Conservation (phyloP, 179 eudicot species). For the Patellifolia procumbens region DNA sequence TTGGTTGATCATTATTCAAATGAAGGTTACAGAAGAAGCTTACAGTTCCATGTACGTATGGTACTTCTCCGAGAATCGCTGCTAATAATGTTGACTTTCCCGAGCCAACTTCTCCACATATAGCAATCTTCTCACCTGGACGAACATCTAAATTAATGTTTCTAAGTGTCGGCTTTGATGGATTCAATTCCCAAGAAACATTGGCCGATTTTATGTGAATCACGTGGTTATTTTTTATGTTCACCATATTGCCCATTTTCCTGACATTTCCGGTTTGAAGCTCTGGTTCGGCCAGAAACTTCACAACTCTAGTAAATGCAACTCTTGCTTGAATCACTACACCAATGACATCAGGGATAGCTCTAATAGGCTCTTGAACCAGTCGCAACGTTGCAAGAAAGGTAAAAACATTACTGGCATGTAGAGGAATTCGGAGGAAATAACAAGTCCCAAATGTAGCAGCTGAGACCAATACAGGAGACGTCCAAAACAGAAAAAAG, state of each 20-base stretch:
- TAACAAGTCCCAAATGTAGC: slow-evolving; percentile 86
- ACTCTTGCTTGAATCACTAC: neutral
- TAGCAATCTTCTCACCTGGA: slow-evolving; percentile 49
- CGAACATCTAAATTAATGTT: slow-evolving; percentile 30
- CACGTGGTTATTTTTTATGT: neutral
- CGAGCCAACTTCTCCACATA: slow-evolving; percentile 64
- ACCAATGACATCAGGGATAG: neutral
- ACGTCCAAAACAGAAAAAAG: slow-evolving; percentile 60
- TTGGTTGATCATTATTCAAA: too few relatives aligned
- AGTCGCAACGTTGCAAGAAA: neutral
- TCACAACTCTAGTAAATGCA: neutral
- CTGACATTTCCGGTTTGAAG: neutral
- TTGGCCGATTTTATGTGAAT: neutral
- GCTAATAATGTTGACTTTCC: slow-evolving; percentile 57
- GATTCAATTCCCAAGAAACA: neutral
- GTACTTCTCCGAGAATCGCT: slow-evolving; percentile 65
- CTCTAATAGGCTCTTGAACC: neutral
- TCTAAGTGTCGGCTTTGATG: neutral
- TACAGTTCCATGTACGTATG: slow-evolving; percentile 54
- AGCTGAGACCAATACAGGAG: slow-evolving; percentile 69
- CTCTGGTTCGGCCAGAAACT: neutral
- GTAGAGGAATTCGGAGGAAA: slow-evolving; percentile 51
- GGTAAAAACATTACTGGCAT: slow-evolving; percentile 80
- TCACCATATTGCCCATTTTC: neutral
- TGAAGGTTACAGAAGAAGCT: too few relatives aligned